phyloP scores from a whole-genome alignment of 345 rosid genomes.

The Litchi chinensis region DNA sequence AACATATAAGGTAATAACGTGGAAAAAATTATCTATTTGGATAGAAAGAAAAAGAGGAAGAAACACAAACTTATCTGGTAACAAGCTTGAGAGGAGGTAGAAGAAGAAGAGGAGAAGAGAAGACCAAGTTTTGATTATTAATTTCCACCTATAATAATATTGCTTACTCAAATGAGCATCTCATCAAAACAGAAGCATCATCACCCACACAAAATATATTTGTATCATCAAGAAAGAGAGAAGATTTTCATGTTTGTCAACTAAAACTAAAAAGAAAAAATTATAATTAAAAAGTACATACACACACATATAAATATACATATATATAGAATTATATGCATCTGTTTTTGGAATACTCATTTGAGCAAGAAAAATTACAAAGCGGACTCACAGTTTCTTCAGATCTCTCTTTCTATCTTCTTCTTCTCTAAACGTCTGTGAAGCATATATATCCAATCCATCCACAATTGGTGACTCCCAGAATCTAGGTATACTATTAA shows the following conservation, averaged over 20 bases:
- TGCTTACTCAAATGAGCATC: slow-evolving; percentile 51
- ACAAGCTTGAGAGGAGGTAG: not conserved
- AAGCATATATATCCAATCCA: not conserved
- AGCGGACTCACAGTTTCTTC: slow-evolving; percentile 7
- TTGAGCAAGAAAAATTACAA: slow-evolving; percentile 60
- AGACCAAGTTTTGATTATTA: not conserved
- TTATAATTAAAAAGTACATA: too few relatives aligned
- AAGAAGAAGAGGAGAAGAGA: not conserved
- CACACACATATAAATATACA: not conserved
- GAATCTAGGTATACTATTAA: not conserved
- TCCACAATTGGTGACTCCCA: not conserved
- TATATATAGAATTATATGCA: not conserved
- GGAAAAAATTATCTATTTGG: not conserved
- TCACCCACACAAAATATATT: not conserved
- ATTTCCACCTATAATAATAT: slow-evolving; percentile 34
- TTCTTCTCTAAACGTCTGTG: not conserved
- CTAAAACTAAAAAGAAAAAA: too few relatives aligned
- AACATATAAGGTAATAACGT: not conserved
- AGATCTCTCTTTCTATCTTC: not conserved
- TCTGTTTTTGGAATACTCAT: slow-evolving; percentile 52
- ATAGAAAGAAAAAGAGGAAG: not conserved
- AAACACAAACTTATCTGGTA: slow-evolving; percentile 10
- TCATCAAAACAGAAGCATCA: slow-evolving; percentile 29
- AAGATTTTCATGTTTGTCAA: not conserved
- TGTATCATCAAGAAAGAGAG: not conserved